phyloP scores from a whole-genome alignment of 2,329 filamentous ascomycete species.

The Xylaria sp. region DNA sequence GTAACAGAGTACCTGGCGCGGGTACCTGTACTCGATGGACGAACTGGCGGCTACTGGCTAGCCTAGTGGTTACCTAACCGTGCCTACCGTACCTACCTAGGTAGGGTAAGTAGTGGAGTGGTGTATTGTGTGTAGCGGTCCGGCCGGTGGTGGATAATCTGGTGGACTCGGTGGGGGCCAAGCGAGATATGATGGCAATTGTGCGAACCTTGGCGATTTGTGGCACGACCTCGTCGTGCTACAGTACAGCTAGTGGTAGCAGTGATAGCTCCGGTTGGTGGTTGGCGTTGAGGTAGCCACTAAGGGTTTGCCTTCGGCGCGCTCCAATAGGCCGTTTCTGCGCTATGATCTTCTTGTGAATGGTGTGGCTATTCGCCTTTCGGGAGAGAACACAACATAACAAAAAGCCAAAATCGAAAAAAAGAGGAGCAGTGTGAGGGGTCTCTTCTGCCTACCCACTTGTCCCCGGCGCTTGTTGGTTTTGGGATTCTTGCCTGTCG shows the following conservation, averaged over 20 bases:
- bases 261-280: constrained; percentile 16
- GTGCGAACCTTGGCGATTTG: constrained; percentile 21
- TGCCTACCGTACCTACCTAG: neutral
- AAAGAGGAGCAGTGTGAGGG: constrained; percentile 22
- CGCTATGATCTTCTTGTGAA: constrained; percentile 10
- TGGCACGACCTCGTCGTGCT: constrained; percentile 1
- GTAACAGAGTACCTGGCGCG: neutral
- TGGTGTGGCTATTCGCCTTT: constrained; percentile 18
- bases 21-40: constrained; percentile 3
- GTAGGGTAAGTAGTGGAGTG: no score
- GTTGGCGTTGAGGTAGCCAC: neutral
- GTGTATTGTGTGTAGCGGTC: constrained; percentile 14
- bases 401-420: constrained; percentile 1
- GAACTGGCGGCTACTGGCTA: neutral
- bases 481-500: neutral
- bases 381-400: constrained; percentile 7
- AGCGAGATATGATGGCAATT: constrained; percentile 26
- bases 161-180: constrained; percentile 32
- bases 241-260: constrained; percentile 7
- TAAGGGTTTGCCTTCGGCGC: constrained; percentile 8
- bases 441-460: constrained; percentile 11
- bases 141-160: constrained; percentile 25
- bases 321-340: constrained; percentile 24
- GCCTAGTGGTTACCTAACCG: neutral
- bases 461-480: constrained; percentile 10